phyloP scores from a whole-genome alignment of 805 yeast species.

The Yarrowia divulgata region DNA sequence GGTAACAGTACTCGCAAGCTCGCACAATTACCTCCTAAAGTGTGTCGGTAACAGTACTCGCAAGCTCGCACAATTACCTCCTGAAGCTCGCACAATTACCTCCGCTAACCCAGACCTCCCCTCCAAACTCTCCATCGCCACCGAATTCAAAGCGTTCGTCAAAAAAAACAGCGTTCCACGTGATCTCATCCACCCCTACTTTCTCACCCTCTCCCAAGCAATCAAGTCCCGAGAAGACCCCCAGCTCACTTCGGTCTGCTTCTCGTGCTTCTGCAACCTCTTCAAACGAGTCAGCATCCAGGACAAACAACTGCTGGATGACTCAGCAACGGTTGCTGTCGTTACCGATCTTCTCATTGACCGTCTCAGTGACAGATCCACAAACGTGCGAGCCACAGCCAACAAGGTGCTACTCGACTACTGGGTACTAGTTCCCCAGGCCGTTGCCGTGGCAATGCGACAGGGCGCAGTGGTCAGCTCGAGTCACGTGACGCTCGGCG shows the following conservation, averaged over 20 bases:
- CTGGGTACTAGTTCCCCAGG: slow-evolving; percentile 48
- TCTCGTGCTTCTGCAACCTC: slow-evolving; percentile 57
- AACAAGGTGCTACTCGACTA: slow-evolving; percentile 49
- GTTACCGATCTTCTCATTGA: slow-evolving; percentile 48
- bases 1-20: no score
- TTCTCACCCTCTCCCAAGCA: slow-evolving; percentile 36
- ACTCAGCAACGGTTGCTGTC: slow-evolving; percentile 46
- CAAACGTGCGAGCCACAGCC: slow-evolving; percentile 47
- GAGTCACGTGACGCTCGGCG: slow-evolving; percentile 47
- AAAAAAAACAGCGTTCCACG: slow-evolving; percentile 8
- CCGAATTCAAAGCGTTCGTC: slow-evolving; percentile 33
- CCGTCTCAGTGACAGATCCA: slow-evolving; percentile 48
- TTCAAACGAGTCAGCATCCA: slow-evolving; percentile 56
- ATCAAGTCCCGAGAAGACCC: slow-evolving; percentile 41
- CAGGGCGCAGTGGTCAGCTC: slow-evolving; percentile 47
- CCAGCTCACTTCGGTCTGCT: slow-evolving; percentile 47
- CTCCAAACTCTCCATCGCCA: slow-evolving; percentile 16
- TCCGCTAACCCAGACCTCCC: slow-evolving; percentile 20
- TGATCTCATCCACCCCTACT: slow-evolving; percentile 1
- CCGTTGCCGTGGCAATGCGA: slow-evolving; percentile 49
- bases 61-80: no score
- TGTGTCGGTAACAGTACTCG: no score
- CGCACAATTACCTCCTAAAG: no score
- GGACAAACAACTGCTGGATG: slow-evolving; percentile 49
- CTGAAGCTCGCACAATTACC: no score